These are phyloP conservation scores for Colletotrichum paranaense DNA, from an alignment of 2,329 filamentous ascomycete species.

Conservation along the genomic window DNA sequence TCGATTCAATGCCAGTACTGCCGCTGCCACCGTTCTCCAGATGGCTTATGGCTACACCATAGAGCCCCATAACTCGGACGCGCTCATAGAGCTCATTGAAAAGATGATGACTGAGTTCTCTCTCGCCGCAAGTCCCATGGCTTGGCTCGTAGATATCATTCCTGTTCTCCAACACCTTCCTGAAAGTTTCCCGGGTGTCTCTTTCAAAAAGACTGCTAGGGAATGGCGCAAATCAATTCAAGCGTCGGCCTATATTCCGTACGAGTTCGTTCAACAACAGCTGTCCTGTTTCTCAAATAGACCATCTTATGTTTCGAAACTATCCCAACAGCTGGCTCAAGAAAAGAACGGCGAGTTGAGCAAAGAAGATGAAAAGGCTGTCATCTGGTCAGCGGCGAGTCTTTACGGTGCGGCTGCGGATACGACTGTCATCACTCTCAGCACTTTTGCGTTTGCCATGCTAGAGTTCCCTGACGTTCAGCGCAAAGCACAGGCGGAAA, in stretches of 20 bases:
- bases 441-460: constrained; percentile 40
- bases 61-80: constrained; percentile 43
- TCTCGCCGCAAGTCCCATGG: constrained; percentile 41
- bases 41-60: constrained; percentile 40
- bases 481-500: constrained; percentile 40
- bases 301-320: constrained; percentile 43
- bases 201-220: constrained; percentile 44
- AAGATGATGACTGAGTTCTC: constrained; percentile 44
- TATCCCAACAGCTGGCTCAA: constrained; percentile 36
- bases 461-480: constrained; percentile 39
- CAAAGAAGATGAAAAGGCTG: constrained; percentile 38
- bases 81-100: constrained; percentile 44
- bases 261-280: constrained; percentile 43
- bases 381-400: constrained; percentile 41
- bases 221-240: constrained; percentile 40
- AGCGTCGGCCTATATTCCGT: constrained; percentile 41
- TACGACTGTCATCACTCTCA: constrained; percentile 42
- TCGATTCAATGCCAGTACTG: background rate
- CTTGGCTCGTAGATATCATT: constrained; percentile 48
- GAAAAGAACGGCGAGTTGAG: constrained; percentile 15
- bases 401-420: constrained; percentile 46
- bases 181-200: constrained; percentile 42
- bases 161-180: constrained; percentile 46
- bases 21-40: constrained; percentile 20
- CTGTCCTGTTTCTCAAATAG: constrained; percentile 37